These are phyloP conservation scores for Lactifluus piperatus DNA, from an alignment of 768 basidiomycete species.

Conservation along the genomic window DNA sequence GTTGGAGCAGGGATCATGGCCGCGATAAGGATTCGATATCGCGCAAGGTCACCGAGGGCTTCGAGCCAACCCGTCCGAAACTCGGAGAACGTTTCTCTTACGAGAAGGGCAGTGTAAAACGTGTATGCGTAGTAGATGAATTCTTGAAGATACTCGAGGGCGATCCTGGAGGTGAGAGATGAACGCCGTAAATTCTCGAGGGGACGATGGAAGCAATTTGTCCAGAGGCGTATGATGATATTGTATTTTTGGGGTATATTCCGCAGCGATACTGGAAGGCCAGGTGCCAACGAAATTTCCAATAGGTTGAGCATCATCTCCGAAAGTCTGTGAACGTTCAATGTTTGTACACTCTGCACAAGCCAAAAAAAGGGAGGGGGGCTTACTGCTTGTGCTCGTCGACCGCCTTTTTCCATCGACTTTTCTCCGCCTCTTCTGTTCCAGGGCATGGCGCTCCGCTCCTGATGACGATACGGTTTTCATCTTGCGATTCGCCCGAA, in stretches of 20 bases:
- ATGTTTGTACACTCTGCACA: constrained; percentile 1
- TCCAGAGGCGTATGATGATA: constrained; percentile 91
- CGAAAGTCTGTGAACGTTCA: constrained; percentile 54
- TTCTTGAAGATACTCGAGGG: constrained; percentile 87
- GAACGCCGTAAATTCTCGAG: constrained; percentile 86
- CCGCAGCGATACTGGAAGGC: constrained; percentile 80
- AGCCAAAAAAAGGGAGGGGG: not conserved
- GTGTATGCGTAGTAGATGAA: constrained; percentile 94
- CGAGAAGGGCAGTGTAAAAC: constrained; percentile 84
- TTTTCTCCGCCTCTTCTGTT: constrained; percentile 58
- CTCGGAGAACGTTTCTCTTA: constrained; percentile 58
- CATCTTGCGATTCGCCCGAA: constrained; percentile 46
- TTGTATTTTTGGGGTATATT: constrained; percentile 92
- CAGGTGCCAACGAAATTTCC: constrained; percentile 74
- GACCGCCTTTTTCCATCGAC: constrained; percentile 67
- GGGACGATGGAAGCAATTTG: constrained; percentile 80
- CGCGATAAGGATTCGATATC: constrained; percentile 96
- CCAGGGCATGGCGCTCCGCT: constrained; percentile 22
- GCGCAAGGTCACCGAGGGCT: constrained; percentile 90
- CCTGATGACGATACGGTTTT: constrained; percentile 31
- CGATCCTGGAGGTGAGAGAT: constrained; percentile 56
- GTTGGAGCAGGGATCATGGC: constrained; percentile 56
- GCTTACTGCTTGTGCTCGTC: constrained; percentile 79
- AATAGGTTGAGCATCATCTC: constrained; percentile 88
- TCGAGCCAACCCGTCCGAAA: constrained; percentile 91